These are phyloP conservation scores for Fusarium oxysporum DNA, from an alignment of 2,329 filamentous ascomycete species.

Conservation along the genomic window DNA sequence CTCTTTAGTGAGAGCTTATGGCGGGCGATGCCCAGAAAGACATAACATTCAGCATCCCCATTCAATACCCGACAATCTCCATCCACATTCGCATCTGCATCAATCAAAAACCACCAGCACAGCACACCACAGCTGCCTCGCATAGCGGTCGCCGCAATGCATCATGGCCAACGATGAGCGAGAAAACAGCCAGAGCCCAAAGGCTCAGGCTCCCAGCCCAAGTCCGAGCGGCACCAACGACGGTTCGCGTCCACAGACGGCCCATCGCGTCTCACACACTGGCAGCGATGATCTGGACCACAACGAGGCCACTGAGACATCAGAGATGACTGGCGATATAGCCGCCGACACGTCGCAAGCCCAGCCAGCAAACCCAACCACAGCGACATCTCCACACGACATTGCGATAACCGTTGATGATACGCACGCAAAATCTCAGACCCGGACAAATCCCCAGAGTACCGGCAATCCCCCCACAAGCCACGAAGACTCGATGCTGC, in stretches of 20 bases:
- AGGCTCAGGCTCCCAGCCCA: slow-evolving; percentile 28
- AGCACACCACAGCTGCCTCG: slow-evolving; percentile 8
- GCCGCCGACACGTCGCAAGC: slow-evolving; percentile 24
- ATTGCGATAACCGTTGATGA: slow-evolving; percentile 35
- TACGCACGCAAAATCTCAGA: slow-evolving; percentile 17
- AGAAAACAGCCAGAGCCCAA: slow-evolving; percentile 37
- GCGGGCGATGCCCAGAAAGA: slow-evolving; percentile 14
- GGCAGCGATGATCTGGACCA: slow-evolving; percentile 15
- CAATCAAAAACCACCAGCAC: slow-evolving; percentile 13
- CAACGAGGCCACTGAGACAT: slow-evolving; percentile 30
- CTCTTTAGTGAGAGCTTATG: slow-evolving; percentile 29
- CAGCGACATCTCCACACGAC: slow-evolving; percentile 22
- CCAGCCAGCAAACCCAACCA: slow-evolving; percentile 18
- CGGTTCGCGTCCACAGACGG: slow-evolving; percentile 42
- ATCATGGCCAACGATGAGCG: slow-evolving; percentile 53
- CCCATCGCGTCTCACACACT: slow-evolving; percentile 41
- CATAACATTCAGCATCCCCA: slow-evolving; percentile 27
- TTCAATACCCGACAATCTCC: slow-evolving; percentile 31
- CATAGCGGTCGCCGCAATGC: slow-evolving; percentile 46
- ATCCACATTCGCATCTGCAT: slow-evolving; percentile 18
- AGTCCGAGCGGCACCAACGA: slow-evolving; percentile 7
- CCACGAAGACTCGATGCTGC: slow-evolving; percentile 33
- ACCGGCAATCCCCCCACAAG: slow-evolving; percentile 16
- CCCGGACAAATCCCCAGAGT: slow-evolving; percentile 3
- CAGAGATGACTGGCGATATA: slow-evolving; percentile 30